Conservation (phyloP, 306 rosid genomes). For the Prunus persica region Prunus_persica_NCBIv2 NC_034014.1:7376501-7377000, state of each 20-base stretch:
- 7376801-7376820: neutral
- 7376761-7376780: neutral
- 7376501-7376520: neutral
- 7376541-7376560: constrained; percentile 40
- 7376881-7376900: constrained; percentile 59
- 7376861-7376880: constrained; percentile 52
- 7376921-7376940: constrained; percentile 53
- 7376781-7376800: constrained; percentile 1
- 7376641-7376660: constrained; percentile 69
- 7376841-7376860: constrained; percentile 37
- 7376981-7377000: constrained; percentile 68
- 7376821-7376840: constrained; percentile 41
- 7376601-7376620: constrained; percentile 46
- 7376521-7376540: neutral
- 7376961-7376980: constrained; percentile 56
- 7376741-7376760: neutral
- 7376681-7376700: constrained; percentile 31
- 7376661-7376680: constrained; percentile 51
- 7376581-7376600: constrained; percentile 53
- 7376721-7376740: constrained; percentile 10
- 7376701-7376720: neutral
- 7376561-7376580: constrained; percentile 38
- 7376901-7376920: constrained; percentile 58
- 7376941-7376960: constrained; percentile 65
- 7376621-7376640: constrained; percentile 58